These are phyloP conservation scores for Diaporthe amygdali DNA, from an alignment of 2,329 filamentous ascomycete species.

Conservation along the genomic window DNA sequence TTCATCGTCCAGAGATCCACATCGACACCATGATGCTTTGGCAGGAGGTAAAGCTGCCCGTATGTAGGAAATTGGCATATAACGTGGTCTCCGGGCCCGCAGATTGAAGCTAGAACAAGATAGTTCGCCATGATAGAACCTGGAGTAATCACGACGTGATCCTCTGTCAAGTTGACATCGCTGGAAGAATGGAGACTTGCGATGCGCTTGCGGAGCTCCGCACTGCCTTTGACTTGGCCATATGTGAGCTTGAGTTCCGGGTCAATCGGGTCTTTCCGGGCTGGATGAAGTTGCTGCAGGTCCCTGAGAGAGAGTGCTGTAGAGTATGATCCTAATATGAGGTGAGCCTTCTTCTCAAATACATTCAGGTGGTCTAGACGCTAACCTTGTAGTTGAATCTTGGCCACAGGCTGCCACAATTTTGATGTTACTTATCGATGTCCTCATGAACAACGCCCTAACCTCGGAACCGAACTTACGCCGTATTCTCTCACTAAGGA, in stretches of 20 bases:
- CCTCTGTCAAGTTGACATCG: not conserved
- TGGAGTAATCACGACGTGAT: slow-evolving; percentile 3
- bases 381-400: not conserved
- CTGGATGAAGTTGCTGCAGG: not conserved
- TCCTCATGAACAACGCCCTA: not conserved
- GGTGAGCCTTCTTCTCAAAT: not conserved
- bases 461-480: not conserved
- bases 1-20: slow-evolving; percentile 10
- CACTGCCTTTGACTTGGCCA: not conserved
- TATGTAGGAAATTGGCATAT: slow-evolving; percentile 15
- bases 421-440: not conserved
- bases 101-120: slow-evolving; percentile 4
- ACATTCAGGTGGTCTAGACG: no score
- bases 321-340: not conserved
- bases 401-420: not conserved
- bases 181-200: not conserved
- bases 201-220: not conserved
- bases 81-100: not conserved
- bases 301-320: not conserved
- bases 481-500: not conserved
- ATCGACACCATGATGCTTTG: not conserved
- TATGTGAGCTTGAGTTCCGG: slow-evolving; percentile 10
- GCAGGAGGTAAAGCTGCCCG: slow-evolving; percentile 8
- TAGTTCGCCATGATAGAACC: slow-evolving; percentile 14
- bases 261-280: not conserved